Evolutionary conservation across 2,329 filamentous ascomycete species (phyloP), one percentile per base, ranked within the genome.

Genomic region (Amesomyces nigricolor): DNA sequence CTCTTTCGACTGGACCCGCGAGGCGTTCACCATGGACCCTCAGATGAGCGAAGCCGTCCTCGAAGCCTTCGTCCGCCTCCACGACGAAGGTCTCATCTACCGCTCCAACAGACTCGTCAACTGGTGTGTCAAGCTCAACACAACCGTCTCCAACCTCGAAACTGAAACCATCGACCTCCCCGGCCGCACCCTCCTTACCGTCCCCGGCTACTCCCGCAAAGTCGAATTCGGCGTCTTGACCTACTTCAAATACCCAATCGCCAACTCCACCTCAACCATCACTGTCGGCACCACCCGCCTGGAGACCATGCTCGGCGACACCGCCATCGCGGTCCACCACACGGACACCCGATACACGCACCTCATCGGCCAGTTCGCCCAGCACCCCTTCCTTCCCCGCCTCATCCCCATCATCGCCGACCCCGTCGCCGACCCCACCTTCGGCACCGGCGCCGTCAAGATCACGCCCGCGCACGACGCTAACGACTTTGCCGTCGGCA

Each of bases 371-470:
- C 95, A 94, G 75, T 83, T 80, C 59, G 91, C 88, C 16, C 80
- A 84, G 57, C 92, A 97, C 71, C 92, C 92, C 30, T 96, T 97
- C 70, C 83, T 95, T 55, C 78, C 74, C 60, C 86, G 91, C 57
- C 75, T 88, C 51, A 76, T 96, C 57, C 86, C 87, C 53, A 96
- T 97, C 64, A 82, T 97, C 63, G 88, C 87, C 40, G 92, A 96
- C 67, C 81, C 87, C 54, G 92, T 95, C 61, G 92, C 96, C 50
- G 91, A 96, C 62, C 86, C 82, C 65, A 91, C 94, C 61, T 96
- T 97, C 65, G 92, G 92, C 80, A 96, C 92, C 61, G 92, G 92
- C 77, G 91, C 91, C 59, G 92, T 97, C 66, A 97, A 97, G 78
- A 87, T 97, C 62, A 97, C 92, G 1, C 94, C 92, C 8, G 92